phyloP scores from a whole-genome alignment of 2,329 filamentous ascomycete genomes.

The Trichoderma sp. region DNA sequence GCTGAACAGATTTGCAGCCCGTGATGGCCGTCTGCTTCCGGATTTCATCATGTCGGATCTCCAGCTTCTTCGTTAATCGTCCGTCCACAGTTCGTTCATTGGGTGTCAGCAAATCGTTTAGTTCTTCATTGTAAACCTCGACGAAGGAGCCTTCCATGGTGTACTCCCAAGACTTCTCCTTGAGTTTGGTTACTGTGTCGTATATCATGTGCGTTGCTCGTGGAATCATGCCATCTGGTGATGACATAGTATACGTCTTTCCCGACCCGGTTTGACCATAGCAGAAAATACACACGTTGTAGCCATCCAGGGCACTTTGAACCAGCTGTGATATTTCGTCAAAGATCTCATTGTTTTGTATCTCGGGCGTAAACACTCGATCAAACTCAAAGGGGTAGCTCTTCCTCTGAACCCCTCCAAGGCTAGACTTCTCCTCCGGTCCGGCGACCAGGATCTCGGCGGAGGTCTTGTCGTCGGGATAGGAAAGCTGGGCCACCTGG shows the following conservation, averaged over 20 bases:
- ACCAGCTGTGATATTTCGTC: conserved; percentile 96
- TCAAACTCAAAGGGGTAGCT: conserved; percentile 88
- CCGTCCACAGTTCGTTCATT: conserved; percentile 61
- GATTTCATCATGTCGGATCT: conserved; percentile 80
- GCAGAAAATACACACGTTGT: conserved; percentile 98
- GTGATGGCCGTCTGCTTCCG: conserved; percentile 79
- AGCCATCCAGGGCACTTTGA: conserved; percentile 92
- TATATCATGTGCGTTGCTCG: conserved; percentile 92
- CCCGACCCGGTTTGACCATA: conserved; percentile 97
- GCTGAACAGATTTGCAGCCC: conserved; percentile 70
- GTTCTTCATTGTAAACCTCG: conserved; percentile 96
- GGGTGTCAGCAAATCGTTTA: conserved; percentile 76
- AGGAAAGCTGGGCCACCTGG: conserved; percentile 69
- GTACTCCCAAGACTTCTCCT: conserved; percentile 92
- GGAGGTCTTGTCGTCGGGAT: conserved; percentile 78
- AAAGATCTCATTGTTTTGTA: conserved; percentile 83
- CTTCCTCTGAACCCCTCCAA: conserved; percentile 72
- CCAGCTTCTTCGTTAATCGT: conserved; percentile 69
- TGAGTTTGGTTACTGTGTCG: conserved; percentile 74
- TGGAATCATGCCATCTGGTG: conserved; percentile 89
- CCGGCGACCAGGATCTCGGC: conserved; percentile 83
- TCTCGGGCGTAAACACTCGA: conserved; percentile 77
- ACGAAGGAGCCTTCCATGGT: conserved; percentile 93
- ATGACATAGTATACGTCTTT: conserved; percentile 96
- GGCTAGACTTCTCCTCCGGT: conserved; percentile 76